Percentiles rank a stretch among this genome's conserved stretches.
Evolutionary conservation across 2,329 filamentous ascomycete genomes (phyloP).

Genomic region (Neonectria sp.): DNA sequence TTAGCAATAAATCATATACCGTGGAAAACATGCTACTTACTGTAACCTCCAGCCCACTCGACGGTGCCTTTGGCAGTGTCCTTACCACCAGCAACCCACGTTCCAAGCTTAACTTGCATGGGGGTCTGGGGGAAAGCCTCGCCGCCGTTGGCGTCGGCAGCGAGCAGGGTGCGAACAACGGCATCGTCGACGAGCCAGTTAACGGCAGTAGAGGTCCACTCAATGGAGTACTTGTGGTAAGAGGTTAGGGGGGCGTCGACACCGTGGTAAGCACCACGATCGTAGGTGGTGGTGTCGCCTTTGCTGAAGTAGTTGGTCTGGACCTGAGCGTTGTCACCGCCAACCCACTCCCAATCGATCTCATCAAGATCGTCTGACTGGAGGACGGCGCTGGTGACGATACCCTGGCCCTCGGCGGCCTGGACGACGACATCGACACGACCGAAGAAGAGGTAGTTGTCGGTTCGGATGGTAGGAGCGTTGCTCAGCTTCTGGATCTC

Average conservation of each 20-base stretch:
- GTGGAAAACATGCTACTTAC: neutral
- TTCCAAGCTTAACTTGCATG: constrained; percentile 79
- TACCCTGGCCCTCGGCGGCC: constrained; percentile 84
- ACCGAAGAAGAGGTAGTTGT: constrained; percentile 98
- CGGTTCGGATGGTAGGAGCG: constrained; percentile 79
- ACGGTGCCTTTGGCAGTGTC: constrained; percentile 79
- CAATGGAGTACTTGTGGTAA: constrained; percentile 77
- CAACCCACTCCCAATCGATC: constrained; percentile 98
- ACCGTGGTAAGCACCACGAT: constrained; percentile 76
- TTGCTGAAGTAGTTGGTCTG: constrained; percentile 92
- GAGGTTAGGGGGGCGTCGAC: constrained; percentile 69
- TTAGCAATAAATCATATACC: constrained; percentile 8
- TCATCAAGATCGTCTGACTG: constrained; percentile 89
- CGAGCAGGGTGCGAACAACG: constrained; percentile 73
- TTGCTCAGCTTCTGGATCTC: constrained; percentile 78
- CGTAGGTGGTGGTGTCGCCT: constrained; percentile 78
- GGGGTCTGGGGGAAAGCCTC: constrained; percentile 80
- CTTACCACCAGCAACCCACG: constrained; percentile 74
- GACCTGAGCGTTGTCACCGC: constrained; percentile 79
- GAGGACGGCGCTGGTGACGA: constrained; percentile 91
- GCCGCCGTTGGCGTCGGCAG: constrained; percentile 70
- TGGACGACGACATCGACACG: constrained; percentile 85
- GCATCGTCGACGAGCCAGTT: constrained; percentile 76
- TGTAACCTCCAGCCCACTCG: constrained; percentile 74
- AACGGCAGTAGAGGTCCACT: constrained; percentile 77